These are phyloP conservation scores for Hypoxylon crocopeplum DNA, from an alignment of 495 filamentous ascomycete species.

Conservation along the genomic window DNA sequence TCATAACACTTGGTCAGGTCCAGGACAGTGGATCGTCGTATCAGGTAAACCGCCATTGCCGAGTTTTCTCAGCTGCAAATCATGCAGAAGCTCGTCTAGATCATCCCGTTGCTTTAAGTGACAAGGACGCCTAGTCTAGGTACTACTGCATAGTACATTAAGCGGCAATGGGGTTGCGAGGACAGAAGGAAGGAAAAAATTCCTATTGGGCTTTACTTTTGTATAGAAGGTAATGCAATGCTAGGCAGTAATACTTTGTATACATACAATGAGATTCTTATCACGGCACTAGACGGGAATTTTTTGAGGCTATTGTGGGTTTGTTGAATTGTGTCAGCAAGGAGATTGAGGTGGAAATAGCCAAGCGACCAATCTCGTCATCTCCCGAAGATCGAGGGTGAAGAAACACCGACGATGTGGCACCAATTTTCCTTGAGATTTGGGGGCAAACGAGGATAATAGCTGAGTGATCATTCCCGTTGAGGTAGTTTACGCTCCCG, in stretches of 20 bases:
- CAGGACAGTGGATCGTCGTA: too few species aligned
- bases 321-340: constrained; percentile 30
- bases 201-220: too few species aligned
- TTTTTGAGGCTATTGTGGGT: constrained; percentile 19
- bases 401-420: constrained; percentile 46
- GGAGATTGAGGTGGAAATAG: constrained; percentile 36
- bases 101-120: constrained; percentile 20
- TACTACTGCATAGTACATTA: too few species aligned
- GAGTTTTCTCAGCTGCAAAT: constrained; percentile 30
- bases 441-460: constrained; percentile 17
- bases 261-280: background rate
- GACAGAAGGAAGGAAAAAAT: background rate
- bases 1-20: constrained; percentile 10
- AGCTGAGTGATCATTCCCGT: constrained; percentile 27
- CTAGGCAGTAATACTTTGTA: background rate
- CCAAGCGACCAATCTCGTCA: constrained; percentile 44
- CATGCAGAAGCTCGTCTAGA: constrained; percentile 32
- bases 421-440: constrained; percentile 37
- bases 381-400: constrained; percentile 44
- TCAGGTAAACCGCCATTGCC: constrained; percentile 23
- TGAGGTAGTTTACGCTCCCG: constrained; percentile 14
- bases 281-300: too few species aligned
- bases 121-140: background rate
- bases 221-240: too few species aligned
- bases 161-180: too few species aligned